Evolutionary conservation across 2,329 filamentous ascomycete genomes (phyloP), one percentile per base, ranked within the genome.

Genomic region (Nigrospora sphaerica): DNA sequence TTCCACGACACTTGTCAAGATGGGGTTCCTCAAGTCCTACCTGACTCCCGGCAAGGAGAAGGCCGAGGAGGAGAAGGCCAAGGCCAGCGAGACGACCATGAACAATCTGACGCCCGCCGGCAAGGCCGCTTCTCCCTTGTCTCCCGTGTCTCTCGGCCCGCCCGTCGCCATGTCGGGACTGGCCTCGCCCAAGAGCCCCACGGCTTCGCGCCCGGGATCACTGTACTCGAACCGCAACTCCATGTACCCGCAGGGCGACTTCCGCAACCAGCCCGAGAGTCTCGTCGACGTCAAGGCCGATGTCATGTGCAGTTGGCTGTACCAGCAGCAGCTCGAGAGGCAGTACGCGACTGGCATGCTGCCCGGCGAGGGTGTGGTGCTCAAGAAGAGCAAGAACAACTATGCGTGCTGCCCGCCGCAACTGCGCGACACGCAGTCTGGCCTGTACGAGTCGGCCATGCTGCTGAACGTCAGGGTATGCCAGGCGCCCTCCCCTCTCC

Each of bases 261-360:
- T 67, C 42, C 62, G 69, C 50, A 70, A 73, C 62, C 54, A 63
- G 32, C 62, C 63, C 43, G 70, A 75, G 32, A 70, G 67, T 37
- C 62, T 78, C 41, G 59, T 68, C 41, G 73, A 79, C 49, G 71
- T 81, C 57, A 80, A 78, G 57, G 72, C 69, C 52, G 77, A 83
- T 57, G 74, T 85, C 52, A 78, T 82, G 70, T 79, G 79, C 54
- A 81, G 76, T 54, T 83, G 75, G 72, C 69, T 85, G 3, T 77
- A 81, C 57, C 74, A 80, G 48, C 75, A 80, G 55, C 80, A 83
- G 51, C 67, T 79, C 51, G 76, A 82, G 52, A 64, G 61, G 48
- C 66, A 67, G 50, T 69, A 66, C 54, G 60, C 61, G 6, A 63
- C 64, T 11, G 63, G 65, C 33, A 52, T 61, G 40, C 52, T 68